Evolutionary conservation across 768 basidiomycete species (phyloP), one percentile per base, ranked within the genome.

Genomic region (Mycena capillaripes): DNA sequence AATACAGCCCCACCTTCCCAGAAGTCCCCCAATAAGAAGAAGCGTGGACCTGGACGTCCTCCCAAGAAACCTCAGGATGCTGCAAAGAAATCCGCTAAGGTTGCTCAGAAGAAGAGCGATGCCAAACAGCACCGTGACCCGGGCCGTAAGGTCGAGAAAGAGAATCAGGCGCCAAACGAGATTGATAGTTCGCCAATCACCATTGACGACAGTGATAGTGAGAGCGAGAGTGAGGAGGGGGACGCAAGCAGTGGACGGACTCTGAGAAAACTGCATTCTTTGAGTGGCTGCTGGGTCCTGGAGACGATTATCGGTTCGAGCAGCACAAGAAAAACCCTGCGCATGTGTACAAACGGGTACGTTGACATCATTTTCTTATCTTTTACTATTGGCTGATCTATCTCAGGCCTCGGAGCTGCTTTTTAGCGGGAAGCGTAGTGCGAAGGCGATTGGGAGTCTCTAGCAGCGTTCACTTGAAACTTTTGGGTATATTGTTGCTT

Each of bases 291-390:
- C 44, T 70, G 2, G 62, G 30, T 4, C 14, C 10, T 0, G 53
- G 48, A 17, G 52, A 12, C n/a, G 55, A 34, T 3, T 55, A 44
- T 5, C 53, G 69, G 1, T 70, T 70, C 16, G 69, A 63, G 11
- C 69, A 70, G 46, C 69, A 58, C 34, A 70, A 70, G 21, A 70
- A 36, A 19, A 64, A 64, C 32, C 69, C 62, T n/a, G n/a, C 9
- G 0, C 61, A 58, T 42, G 62, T 70, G 0, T 70, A 64, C 25
- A 56, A 59, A 12, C n/a, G 25, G 55, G 69, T 70, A 56, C 21
- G 55, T 50, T 34, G 7, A 36, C 34, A 36, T 34, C 1, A 9
- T 21, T 17, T 34, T 4, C 9, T 1, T 25, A 10, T 25, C 8
- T 21, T 11, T 4, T 10, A 6, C 14, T 3, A 27, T 19, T 29